A percentile compares a stretch with the other conserved stretches of the same genome.
Evolutionary conservation across 2,329 filamentous ascomycete genomes (phyloP).

Genomic region (Pochonia chlamydosporia): DNA sequence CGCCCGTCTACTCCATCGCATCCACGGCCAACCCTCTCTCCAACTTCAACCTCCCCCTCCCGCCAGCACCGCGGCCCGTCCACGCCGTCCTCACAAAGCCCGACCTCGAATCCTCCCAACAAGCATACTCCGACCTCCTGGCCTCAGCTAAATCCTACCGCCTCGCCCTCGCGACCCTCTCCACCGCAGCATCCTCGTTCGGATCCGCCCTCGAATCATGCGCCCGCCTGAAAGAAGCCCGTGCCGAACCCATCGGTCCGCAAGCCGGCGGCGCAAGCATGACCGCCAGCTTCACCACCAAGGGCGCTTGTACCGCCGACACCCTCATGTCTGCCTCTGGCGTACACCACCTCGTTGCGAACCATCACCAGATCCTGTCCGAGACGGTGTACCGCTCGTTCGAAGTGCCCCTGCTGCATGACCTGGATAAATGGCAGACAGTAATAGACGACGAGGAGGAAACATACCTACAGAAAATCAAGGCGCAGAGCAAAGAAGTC

Average conservation of each 20-base stretch:
- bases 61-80: slow-evolving; percentile 52
- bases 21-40: slow-evolving; percentile 57
- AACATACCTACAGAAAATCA: slow-evolving; percentile 50
- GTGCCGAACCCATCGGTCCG: slow-evolving; percentile 49
- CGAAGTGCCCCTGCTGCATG: slow-evolving; percentile 63
- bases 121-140: slow-evolving; percentile 57
- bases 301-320: slow-evolving; percentile 55
- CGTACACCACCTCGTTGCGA: slow-evolving; percentile 61
- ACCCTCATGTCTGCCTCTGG: slow-evolving; percentile 56
- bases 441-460: slow-evolving; percentile 61
- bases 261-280: slow-evolving; percentile 29
- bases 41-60: slow-evolving; percentile 52
- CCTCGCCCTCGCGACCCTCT: slow-evolving; percentile 54
- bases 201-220: slow-evolving; percentile 61
- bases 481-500: slow-evolving; percentile 53
- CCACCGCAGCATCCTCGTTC: slow-evolving; percentile 56
- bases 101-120: slow-evolving; percentile 58
- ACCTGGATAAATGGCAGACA: slow-evolving; percentile 59
- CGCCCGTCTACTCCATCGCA: slow-evolving; percentile 57
- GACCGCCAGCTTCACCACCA: slow-evolving; percentile 40
- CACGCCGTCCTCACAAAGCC: slow-evolving; percentile 56
- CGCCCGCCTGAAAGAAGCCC: slow-evolving; percentile 62
- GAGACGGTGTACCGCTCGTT: slow-evolving; percentile 64
- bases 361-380: slow-evolving; percentile 64
- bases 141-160: slow-evolving; percentile 59